phyloP scores from a whole-genome alignment of 495 filamentous ascomycete genomes.

The Melanomma pulvis-pyrius region DNA sequence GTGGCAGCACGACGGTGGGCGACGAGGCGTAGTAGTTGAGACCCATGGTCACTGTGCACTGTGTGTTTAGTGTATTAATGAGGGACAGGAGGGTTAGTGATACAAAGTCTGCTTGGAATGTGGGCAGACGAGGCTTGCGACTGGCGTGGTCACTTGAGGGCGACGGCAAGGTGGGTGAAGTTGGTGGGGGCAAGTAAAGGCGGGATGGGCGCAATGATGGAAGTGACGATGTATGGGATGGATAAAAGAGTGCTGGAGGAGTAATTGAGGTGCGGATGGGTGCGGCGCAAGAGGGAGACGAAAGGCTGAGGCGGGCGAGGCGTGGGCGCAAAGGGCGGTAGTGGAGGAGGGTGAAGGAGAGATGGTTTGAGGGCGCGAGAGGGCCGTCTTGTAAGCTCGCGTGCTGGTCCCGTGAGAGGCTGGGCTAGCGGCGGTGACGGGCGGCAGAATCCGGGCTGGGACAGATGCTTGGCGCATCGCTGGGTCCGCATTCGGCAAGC shows the following conservation, averaged over 20 bases:
- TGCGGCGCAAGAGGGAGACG: constrained; percentile 3
- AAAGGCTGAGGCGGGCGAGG: constrained; percentile 15
- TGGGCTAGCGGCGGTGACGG: constrained; percentile 11
- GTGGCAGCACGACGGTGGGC: constrained; percentile 40
- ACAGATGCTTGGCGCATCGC: not conserved
- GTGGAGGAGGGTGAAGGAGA: constrained; percentile 31
- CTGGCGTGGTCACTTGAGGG: constrained; percentile 9
- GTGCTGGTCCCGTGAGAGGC: constrained; percentile 33
- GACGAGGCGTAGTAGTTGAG: constrained; percentile 42
- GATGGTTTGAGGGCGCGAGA: constrained; percentile 33
- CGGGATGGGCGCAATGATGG: constrained; percentile 10
- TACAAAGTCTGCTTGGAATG: constrained; percentile 25
- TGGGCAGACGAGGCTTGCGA: constrained; percentile 27
- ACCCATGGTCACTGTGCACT: constrained; percentile 42
- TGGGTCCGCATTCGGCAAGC: too few relatives aligned
- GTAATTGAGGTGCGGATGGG: constrained; percentile 15
- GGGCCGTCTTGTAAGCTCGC: constrained; percentile 31
- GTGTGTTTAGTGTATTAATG: constrained; percentile 39
- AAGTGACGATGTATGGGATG: constrained; percentile 24
- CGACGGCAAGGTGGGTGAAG: constrained; percentile 33
- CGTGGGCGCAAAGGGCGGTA: constrained; percentile 10
- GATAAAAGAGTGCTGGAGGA: constrained; percentile 15
- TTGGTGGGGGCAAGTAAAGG: constrained; percentile 13
- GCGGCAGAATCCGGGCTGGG: constrained; percentile 16
- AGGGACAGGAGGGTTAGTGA: constrained; percentile 21